phyloP scores from a whole-genome alignment of 2,329 filamentous ascomycete genomes.

The Aureobasidium lini region DNA sequence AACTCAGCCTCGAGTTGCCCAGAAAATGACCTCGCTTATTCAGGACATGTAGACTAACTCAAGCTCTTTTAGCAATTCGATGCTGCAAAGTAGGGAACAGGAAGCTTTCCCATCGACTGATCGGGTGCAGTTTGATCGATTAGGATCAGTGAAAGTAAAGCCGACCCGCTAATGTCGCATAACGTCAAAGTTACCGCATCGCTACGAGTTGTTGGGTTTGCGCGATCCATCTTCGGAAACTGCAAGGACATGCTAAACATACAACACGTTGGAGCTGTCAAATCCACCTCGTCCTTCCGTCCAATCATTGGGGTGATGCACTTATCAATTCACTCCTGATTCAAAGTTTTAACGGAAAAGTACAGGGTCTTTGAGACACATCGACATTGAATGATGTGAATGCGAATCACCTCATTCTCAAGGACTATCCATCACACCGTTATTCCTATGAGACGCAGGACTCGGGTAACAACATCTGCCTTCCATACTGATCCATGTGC shows the following conservation, averaged over 20 bases:
- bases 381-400: not conserved
- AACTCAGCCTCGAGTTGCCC: not conserved
- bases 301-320: not conserved
- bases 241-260: not conserved
- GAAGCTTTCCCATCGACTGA: slow-evolving; percentile 9
- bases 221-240: not conserved
- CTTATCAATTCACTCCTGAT: not conserved
- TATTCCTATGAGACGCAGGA: not conserved
- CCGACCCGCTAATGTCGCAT: not conserved
- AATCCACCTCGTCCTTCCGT: not conserved
- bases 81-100: not conserved
- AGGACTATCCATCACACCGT: not conserved
- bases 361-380: not conserved
- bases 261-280: slow-evolving; percentile 2
- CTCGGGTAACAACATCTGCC: not conserved
- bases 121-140: slow-evolving; percentile 2
- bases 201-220: not conserved
- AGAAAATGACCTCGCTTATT: not conserved
- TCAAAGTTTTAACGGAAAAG: not conserved
- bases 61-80: not conserved
- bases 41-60: not conserved
- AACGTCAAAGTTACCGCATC: slow-evolving; percentile 3
- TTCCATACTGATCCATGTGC: not conserved
- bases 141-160: not conserved
- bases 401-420: not conserved